Evolutionary conservation across 78 protist species (phyloP).

Genomic region (Guillardia theta): DNA sequence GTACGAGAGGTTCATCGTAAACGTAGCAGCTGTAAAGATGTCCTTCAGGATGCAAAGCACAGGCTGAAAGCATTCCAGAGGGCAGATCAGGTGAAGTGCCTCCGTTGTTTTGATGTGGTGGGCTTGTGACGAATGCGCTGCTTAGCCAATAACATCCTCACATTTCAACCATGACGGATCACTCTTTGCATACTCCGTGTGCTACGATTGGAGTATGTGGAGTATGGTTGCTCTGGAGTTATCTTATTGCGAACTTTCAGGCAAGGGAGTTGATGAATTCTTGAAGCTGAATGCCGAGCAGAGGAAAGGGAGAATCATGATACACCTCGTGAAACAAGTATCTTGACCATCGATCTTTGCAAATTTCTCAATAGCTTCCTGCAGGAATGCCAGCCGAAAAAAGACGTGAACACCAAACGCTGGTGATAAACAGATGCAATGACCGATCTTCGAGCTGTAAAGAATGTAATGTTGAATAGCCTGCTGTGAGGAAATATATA

Average conservation of each 20-base stretch:
- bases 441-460: too few relatives aligned
- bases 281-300: neutral
- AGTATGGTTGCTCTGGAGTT: neutral
- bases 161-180: slow-evolving; percentile 61
- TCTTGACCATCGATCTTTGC: too few relatives aligned
- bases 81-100: slow-evolving; percentile 55
- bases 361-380: too few relatives aligned
- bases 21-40: too few relatives aligned
- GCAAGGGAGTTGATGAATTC: neutral
- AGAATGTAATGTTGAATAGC: too few relatives aligned
- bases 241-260: neutral
- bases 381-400: too few relatives aligned
- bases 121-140: neutral
- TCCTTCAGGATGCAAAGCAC: slow-evolving; percentile 8
- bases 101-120: slow-evolving; percentile 51
- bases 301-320: neutral
- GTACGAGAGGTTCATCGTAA: too few relatives aligned
- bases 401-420: too few relatives aligned
- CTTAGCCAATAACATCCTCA: neutral
- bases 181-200: slow-evolving; percentile 82
- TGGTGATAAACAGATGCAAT: too few relatives aligned
- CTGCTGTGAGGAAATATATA: too few relatives aligned
- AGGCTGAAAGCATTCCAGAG: slow-evolving; percentile 39
- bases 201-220: slow-evolving; percentile 85
- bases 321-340: neutral